phyloP scores from a whole-genome alignment of 1,284 basidiomycete species.

The Rhodotorula sp. region DNA sequence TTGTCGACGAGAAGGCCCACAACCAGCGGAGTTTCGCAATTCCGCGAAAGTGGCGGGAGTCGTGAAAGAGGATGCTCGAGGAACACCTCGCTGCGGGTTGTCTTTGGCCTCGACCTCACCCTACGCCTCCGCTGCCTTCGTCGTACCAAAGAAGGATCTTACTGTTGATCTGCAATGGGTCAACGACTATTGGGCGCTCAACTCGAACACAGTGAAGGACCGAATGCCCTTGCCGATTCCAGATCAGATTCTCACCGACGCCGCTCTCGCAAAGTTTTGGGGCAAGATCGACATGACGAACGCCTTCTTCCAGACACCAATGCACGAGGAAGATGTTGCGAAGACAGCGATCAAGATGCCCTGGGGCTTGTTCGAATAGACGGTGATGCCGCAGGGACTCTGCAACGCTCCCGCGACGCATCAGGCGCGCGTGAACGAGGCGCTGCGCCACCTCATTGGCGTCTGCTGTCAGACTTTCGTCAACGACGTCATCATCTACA shows the following conservation, averaged over 20 bases:
- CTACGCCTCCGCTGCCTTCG: slow-evolving; percentile 10
- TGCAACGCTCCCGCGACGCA: slow-evolving; percentile 52
- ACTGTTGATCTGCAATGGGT: slow-evolving; percentile 18
- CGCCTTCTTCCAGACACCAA: slow-evolving; percentile 52
- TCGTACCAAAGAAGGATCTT: slow-evolving; percentile 13
- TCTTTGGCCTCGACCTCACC: slow-evolving; percentile 5
- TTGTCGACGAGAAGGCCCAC: slow-evolving; percentile 13
- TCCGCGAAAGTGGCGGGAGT: slow-evolving; percentile 11
- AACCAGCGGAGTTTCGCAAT: slow-evolving; percentile 21
- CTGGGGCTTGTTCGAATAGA: slow-evolving; percentile 53
- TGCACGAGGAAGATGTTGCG: slow-evolving; percentile 51
- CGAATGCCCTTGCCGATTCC: slow-evolving; percentile 27
- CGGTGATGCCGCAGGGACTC: slow-evolving; percentile 54
- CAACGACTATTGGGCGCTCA: slow-evolving; percentile 28
- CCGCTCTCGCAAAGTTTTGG: slow-evolving; percentile 13
- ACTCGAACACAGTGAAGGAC: slow-evolving; percentile 31
- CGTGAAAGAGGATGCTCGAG: slow-evolving; percentile 23
- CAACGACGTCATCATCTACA: slow-evolving; percentile 56
- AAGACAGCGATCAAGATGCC: slow-evolving; percentile 53
- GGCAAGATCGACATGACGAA: slow-evolving; percentile 57
- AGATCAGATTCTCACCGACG: not conserved
- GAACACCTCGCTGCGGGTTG: slow-evolving; percentile 21
- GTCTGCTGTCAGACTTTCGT: slow-evolving; percentile 46
- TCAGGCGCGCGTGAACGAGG: slow-evolving; percentile 31
- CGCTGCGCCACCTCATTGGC: slow-evolving; percentile 15